phyloP scores from a whole-genome alignment of 352 stramenopile species.

The Phytopythium oedochilum region DNA sequence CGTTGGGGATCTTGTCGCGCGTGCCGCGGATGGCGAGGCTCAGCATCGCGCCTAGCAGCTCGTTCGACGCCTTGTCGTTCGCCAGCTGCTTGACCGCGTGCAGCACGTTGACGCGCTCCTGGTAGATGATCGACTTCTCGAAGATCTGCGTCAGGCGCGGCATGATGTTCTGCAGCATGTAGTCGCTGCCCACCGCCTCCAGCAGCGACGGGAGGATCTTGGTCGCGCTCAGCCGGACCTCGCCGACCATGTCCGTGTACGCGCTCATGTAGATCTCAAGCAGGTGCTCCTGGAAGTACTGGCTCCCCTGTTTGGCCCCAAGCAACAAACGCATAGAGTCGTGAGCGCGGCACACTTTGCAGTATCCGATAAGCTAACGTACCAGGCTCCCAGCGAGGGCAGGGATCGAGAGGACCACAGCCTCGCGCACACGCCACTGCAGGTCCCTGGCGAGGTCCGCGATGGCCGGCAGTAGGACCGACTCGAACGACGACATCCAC shows the following conservation, averaged over 20 bases:
- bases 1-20: constrained; percentile 85
- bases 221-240: constrained; percentile 92
- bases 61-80: constrained; percentile 63
- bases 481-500: constrained; percentile 90
- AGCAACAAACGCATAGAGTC: not conserved
- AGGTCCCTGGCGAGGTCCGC: constrained; percentile 89
- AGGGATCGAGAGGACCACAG: constrained; percentile 89
- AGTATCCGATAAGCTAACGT: constrained; percentile 13
- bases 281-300: constrained; percentile 84
- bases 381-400: constrained; percentile 88
- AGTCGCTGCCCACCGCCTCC: constrained; percentile 75
- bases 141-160: constrained; percentile 76
- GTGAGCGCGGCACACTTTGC: constrained; percentile 23
- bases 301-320: constrained; percentile 26
- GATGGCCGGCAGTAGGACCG: constrained; percentile 78
- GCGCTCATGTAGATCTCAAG: constrained; percentile 89
- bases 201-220: constrained; percentile 78
- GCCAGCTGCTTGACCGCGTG: constrained; percentile 73
- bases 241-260: constrained; percentile 91
- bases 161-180: constrained; percentile 81
- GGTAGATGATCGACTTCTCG: constrained; percentile 83
- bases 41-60: constrained; percentile 61
- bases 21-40: constrained; percentile 65
- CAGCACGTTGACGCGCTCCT: constrained; percentile 83
- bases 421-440: constrained; percentile 93